Evolutionary conservation across 2,329 filamentous ascomycete genomes (phyloP).

Genomic region (Seiridium cupressi): DNA sequence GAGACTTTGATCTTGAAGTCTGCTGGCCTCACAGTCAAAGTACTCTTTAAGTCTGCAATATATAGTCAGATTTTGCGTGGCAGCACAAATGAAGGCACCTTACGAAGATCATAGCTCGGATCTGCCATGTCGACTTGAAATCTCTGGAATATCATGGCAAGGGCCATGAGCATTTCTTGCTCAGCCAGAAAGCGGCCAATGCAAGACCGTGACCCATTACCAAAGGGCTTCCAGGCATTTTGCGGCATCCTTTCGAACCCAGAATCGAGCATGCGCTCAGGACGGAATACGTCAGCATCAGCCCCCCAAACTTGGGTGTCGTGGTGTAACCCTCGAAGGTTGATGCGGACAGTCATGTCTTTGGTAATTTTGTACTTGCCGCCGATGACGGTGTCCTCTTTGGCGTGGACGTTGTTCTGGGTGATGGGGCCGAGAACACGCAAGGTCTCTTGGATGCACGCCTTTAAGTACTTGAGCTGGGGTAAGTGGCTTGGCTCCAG

Average conservation of each 20-base stretch:
- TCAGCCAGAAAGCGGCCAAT: constrained; percentile 73
- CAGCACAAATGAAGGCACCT: constrained; percentile 31
- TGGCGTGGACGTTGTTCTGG: not conserved
- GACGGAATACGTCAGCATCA: constrained; percentile 24
- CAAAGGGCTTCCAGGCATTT: constrained; percentile 71
- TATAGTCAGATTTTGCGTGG: not conserved
- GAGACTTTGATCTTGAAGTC: constrained; percentile 5
- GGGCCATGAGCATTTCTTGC: constrained; percentile 66
- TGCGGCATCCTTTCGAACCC: constrained; percentile 63
- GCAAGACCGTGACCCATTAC: constrained; percentile 67
- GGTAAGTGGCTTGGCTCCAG: constrained; percentile 60
- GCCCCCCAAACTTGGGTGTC: not conserved
- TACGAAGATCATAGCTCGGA: constrained; percentile 48
- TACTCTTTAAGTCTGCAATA: not conserved
- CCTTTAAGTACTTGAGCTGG: constrained; percentile 65
- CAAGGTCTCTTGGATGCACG: constrained; percentile 52
- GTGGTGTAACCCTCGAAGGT: not conserved
- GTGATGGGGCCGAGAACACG: constrained; percentile 32
- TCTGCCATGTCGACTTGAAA: constrained; percentile 60
- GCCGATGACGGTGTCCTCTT: not conserved
- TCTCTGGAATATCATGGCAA: constrained; percentile 56
- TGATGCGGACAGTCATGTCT: not conserved
- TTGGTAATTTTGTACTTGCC: constrained; percentile 2
- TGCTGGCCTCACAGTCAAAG: not conserved
- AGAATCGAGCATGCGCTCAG: constrained; percentile 71